Percentiles rank a stretch among this genome's conserved stretches.
Conservation (phyloP, 192 early-diverging fungal species). For the Mortierella antarctica region DNA sequence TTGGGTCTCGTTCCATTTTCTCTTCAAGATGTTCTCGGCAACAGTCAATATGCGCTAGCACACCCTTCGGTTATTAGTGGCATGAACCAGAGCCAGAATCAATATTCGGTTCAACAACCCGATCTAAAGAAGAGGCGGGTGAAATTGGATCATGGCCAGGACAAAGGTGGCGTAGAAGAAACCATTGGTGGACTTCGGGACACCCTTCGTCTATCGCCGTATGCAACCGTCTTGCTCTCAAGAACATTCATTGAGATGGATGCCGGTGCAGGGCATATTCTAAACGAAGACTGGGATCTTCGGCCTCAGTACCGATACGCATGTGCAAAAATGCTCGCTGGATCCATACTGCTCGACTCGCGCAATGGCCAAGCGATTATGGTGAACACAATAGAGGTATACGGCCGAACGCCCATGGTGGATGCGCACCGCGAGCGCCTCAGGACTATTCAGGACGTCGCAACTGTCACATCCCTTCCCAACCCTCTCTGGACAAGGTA, state of each 20-base stretch:
- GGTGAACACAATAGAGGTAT: constrained; percentile 44
- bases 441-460: constrained; percentile 20
- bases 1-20: no score
- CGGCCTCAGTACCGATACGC: constrained; percentile 25
- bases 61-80: no score
- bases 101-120: no score
- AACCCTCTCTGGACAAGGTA: constrained; percentile 16
- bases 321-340: constrained; percentile 24
- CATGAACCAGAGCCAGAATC: no score
- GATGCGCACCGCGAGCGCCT: constrained; percentile 43
- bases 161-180: no score
- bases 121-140: no score
- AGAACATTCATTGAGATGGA: constrained; percentile 11
- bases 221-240: background rate
- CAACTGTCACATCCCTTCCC: constrained; percentile 26
- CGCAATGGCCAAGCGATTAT: constrained; percentile 35
- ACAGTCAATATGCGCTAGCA: no score
- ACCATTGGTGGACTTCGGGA: no score
- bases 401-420: constrained; percentile 24
- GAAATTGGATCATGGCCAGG: no score
- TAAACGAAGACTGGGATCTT: constrained; percentile 46
- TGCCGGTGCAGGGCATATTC: background rate
- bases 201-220: no score
- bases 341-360: constrained; percentile 28
- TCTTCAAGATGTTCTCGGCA: no score